Evolutionary conservation across 2,329 filamentous ascomycete genomes (phyloP), one percentile per base, ranked within the genome.

Genomic region (Sporothrix sp.): DNA sequence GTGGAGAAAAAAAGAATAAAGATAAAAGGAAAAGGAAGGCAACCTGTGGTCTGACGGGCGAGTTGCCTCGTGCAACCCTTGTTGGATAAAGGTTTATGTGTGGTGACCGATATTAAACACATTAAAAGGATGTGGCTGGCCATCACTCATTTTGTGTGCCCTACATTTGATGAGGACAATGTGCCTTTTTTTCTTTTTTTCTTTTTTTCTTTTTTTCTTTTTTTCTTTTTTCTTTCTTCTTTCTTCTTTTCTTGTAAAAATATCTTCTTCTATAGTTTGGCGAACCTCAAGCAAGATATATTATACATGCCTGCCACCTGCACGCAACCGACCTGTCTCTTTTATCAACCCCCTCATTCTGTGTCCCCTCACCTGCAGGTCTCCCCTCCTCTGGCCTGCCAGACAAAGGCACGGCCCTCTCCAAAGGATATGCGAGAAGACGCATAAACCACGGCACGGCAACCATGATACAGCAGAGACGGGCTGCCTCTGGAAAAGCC

Each of bases 231-330:
- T 35, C 16, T 43, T 14, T 20, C 13, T 28, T n/a, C 14, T n/a
- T 9, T 20, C 16, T 9, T 20, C 11, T 14, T 42, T 18, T 18
- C 8, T 28, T 7, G 10, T 27, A 27, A 43, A 13, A 27, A 21
- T n/a, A 33, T n/a, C n/a, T n/a, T n/a, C n/a, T n/a, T n/a, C n/a
- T n/a, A n/a, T n/a, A n/a, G n/a, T n/a, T n/a, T n/a, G n/a, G n/a
- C n/a, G n/a, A n/a, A n/a, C n/a, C n/a, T n/a, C 14, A 50, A 43
- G 46, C 37, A 40, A 33, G 46, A 35, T 48, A 33, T 27, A 48
- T 48, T 40, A 33, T 40, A 16, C 40, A 5, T 35, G 9, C 20
- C 20, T 13, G 13, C 18, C 40, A 40, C 11, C 46, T 35, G 36
- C 36, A 48, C 36, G 36, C 46, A 36, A 32, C 28, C 30, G 16